Evolutionary conservation across 306 rosid species (phyloP).

Genomic region (Urtica urens): DNA sequence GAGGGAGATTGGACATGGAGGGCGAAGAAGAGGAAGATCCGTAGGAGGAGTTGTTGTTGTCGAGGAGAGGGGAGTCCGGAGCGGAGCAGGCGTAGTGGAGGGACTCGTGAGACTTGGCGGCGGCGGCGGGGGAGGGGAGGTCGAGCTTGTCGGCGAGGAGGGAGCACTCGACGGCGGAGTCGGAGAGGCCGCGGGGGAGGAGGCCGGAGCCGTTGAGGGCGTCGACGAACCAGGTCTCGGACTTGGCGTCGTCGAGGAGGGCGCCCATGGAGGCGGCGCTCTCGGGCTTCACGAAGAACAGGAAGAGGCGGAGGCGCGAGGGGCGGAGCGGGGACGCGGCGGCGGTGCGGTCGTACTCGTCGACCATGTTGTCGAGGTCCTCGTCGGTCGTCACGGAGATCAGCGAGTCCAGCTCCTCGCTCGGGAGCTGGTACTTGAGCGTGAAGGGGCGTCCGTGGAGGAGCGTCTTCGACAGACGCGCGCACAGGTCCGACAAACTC

Average conservation of each 20-base stretch:
- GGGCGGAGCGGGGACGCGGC: conserved; percentile 24
- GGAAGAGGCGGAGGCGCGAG: conserved; percentile 56
- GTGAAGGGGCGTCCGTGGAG: conserved; percentile 69
- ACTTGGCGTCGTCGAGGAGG: conserved; percentile 62
- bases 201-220: conserved; percentile 68
- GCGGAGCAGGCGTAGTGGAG: conserved; percentile 18
- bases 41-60: conserved; percentile 33
- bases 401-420: conserved; percentile 69
- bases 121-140: conserved; percentile 28
- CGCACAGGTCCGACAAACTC: conserved; percentile 46
- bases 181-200: conserved; percentile 42
- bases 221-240: conserved; percentile 91
- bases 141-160: conserved; percentile 49
- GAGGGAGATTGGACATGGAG: conserved; percentile 71
- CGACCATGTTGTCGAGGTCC: conserved; percentile 89
- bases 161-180: conserved; percentile 43
- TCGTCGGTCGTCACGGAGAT: conserved; percentile 69
- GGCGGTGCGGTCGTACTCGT: conserved; percentile 61
- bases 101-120: conserved; percentile 28
- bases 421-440: conserved; percentile 79
- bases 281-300: conserved; percentile 65
- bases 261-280: conserved; percentile 71
- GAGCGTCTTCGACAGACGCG: conserved; percentile 51
- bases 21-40: conserved; percentile 60
- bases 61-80: conserved; percentile 48